phyloP scores from a whole-genome alignment of 108 stramenopile genomes.

The Nitzschia inconspicua region DNA sequence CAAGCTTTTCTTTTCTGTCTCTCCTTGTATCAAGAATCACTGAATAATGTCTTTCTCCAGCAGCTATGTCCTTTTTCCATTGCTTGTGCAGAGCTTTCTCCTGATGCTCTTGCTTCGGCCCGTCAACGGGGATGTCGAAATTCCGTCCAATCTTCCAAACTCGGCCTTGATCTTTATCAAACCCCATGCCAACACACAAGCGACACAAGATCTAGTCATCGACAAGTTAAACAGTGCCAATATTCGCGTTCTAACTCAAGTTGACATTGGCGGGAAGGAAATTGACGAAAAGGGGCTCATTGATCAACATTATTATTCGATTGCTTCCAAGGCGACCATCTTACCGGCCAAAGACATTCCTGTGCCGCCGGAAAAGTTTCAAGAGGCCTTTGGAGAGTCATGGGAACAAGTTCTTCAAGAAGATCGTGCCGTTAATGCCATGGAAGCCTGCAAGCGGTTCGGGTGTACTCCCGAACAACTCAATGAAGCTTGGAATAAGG shows the following conservation, averaged over 20 bases:
- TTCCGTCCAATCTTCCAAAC: constrained; percentile 33
- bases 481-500: constrained; percentile 70
- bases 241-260: constrained; percentile 70
- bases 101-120: no score
- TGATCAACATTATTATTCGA: constrained; percentile 95
- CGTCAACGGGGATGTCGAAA: no score
- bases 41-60: no score
- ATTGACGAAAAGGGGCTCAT: constrained; percentile 90
- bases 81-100: no score
- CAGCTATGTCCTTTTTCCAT: no score
- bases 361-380: constrained; percentile 83
- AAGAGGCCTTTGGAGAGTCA: constrained; percentile 80
- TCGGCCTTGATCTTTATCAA: constrained; percentile 94
- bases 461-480: constrained; percentile 66
- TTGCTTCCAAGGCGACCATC: constrained; percentile 91
- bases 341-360: constrained; percentile 78
- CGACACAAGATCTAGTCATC: constrained; percentile 67
- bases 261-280: constrained; percentile 64
- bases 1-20: no score
- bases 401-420: constrained; percentile 79
- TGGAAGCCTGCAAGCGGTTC: constrained; percentile 87
- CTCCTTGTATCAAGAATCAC: no score
- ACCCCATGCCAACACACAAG: constrained; percentile 90
- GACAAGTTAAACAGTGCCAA: constrained; percentile 54
- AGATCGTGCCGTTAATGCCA: constrained; percentile 79